Percentiles rank a stretch among this genome's conserved stretches.
Evolutionary conservation across 2,329 filamentous ascomycete species (phyloP).

Genomic region (Fusarium cyanostomum): DNA sequence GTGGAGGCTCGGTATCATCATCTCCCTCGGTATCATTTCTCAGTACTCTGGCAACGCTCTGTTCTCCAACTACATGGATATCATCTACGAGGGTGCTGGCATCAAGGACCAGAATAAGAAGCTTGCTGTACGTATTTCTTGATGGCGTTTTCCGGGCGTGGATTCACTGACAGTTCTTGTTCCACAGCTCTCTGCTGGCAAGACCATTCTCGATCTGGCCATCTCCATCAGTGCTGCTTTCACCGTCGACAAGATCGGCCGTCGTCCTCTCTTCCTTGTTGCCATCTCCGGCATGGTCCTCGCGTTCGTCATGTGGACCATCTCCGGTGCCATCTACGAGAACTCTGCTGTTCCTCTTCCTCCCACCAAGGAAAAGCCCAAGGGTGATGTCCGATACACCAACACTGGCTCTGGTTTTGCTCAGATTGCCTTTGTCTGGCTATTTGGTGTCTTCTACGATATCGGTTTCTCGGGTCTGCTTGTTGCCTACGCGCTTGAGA

Average conservation of each 20-base stretch:
- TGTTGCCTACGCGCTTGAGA: constrained; percentile 66
- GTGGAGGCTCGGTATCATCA: constrained; percentile 68
- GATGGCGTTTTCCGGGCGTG: neutral
- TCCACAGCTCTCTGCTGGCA: constrained; percentile 58
- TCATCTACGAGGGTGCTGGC: constrained; percentile 69
- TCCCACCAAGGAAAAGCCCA: constrained; percentile 26
- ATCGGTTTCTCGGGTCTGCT: constrained; percentile 68
- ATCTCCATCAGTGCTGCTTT: constrained; percentile 64
- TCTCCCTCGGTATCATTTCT: constrained; percentile 72
- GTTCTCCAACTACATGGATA: constrained; percentile 73
- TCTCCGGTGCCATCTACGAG: constrained; percentile 63
- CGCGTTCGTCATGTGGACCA: constrained; percentile 61
- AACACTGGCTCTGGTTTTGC: constrained; percentile 60
- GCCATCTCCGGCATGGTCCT: constrained; percentile 60
- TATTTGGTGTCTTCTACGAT: constrained; percentile 68
- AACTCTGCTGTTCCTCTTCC: constrained; percentile 45
- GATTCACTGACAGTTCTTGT: constrained; percentile 3
- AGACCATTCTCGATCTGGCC: constrained; percentile 67
- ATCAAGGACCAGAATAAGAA: constrained; percentile 66
- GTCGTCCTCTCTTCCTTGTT: constrained; percentile 63
- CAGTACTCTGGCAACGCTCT: constrained; percentile 75
- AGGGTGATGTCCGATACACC: constrained; percentile 44
- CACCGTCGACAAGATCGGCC: constrained; percentile 60
- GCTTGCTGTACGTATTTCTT: constrained; percentile 54
- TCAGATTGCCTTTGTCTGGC: constrained; percentile 67